Evolutionary conservation across 371 early-diverging fungal species (phyloP).

Genomic region (Mucor piriformis): DNA sequence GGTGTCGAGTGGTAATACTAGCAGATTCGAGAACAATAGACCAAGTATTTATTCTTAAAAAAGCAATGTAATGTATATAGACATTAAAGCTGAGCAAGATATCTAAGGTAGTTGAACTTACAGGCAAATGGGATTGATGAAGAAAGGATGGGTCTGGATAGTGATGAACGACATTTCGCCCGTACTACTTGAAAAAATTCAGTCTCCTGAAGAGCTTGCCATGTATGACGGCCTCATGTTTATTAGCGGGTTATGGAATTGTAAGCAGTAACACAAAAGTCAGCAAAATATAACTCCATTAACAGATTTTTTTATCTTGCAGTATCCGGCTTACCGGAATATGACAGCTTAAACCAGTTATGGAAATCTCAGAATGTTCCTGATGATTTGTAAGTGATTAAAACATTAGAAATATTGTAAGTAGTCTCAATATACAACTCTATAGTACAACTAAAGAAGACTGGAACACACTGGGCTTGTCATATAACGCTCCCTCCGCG

Average conservation of each 20-base stretch:
- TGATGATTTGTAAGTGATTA: conserved; percentile 19
- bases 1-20: conserved; percentile 38
- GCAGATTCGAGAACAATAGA: conserved; percentile 37
- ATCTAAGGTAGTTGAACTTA: background rate
- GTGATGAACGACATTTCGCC: conserved; percentile 40
- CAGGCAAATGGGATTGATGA: conserved; percentile 37
- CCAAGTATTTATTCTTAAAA: conserved; percentile 31
- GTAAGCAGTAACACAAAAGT: conserved; percentile 30
- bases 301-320: conserved; percentile 4
- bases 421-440: background rate
- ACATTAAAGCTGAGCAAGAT: background rate
- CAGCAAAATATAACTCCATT: background rate
- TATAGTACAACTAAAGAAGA: conserved; percentile 21
- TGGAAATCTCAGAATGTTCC: conserved; percentile 37
- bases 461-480: conserved; percentile 34
- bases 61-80: conserved; percentile 30
- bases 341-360: conserved; percentile 27
- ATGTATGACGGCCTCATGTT: conserved; percentile 50
- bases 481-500: conserved; percentile 44
- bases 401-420: background rate
- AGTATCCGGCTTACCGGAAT: conserved; percentile 43
- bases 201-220: conserved; percentile 24
- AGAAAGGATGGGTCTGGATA: conserved; percentile 50
- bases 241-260: conserved; percentile 48
- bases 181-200: conserved; percentile 19